A percentile compares a stretch with the other conserved stretches of the same genome.
phyloP scores from a whole-genome alignment of 78 protist species.

The Dictyostelium citrinum region DNA sequence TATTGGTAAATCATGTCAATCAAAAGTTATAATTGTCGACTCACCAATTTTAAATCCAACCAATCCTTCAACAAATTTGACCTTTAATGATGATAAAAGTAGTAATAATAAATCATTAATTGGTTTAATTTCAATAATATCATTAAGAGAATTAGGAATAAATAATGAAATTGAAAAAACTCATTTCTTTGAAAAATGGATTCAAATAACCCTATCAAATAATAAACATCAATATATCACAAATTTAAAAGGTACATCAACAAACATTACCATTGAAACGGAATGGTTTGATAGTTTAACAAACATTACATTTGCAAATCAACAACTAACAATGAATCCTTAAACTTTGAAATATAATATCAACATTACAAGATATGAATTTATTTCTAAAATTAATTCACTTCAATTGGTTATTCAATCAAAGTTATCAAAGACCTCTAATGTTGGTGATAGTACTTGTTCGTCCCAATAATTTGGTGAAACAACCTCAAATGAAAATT shows the following conservation, averaged over 20 bases:
- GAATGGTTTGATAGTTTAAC: background rate
- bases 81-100: background rate
- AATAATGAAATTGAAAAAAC: background rate
- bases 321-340: conserved; percentile 16
- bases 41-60: background rate
- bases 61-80: background rate
- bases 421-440: background rate
- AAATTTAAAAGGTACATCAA: background rate
- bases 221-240: background rate
- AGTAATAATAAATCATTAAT: background rate
- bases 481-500: background rate
- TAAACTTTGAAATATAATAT: conserved; percentile 30
- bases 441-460: background rate
- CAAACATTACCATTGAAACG: background rate
- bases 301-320: conserved; percentile 19
- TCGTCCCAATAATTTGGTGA: background rate
- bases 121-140: background rate
- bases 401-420: conserved; percentile 27
- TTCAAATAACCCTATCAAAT: background rate
- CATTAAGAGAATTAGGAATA: background rate
- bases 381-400: background rate
- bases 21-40: background rate
- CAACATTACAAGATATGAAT: background rate
- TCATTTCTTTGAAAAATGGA: background rate
- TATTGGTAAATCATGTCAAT: background rate